phyloP scores from a whole-genome alignment of 1,139 yeast species.

The Protomyces pachydermus region DNA sequence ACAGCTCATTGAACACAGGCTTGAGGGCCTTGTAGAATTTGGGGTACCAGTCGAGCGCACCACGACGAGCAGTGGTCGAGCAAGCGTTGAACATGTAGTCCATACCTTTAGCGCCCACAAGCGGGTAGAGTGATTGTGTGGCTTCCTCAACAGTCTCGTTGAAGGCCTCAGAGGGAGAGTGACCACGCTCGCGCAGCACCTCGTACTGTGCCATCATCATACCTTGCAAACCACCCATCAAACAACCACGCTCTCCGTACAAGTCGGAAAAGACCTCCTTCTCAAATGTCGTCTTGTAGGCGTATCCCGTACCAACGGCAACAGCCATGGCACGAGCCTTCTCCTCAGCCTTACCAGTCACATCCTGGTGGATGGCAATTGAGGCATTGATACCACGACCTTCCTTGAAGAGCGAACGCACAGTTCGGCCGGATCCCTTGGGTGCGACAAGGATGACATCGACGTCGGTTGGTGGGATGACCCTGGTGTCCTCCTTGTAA shows the following conservation, averaged over 20 bases:
- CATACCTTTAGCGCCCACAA: slow-evolving; percentile 99
- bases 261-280: slow-evolving; percentile 98
- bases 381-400: slow-evolving; percentile 99
- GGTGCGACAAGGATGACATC: slow-evolving; percentile 99
- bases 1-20: slow-evolving; percentile 95
- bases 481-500: slow-evolving; percentile 94
- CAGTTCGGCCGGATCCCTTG: slow-evolving; percentile 99
- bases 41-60: slow-evolving; percentile 99
- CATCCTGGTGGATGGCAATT: slow-evolving; percentile 89
- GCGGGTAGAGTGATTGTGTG: slow-evolving; percentile 97
- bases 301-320: slow-evolving; percentile 99
- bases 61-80: slow-evolving; percentile 99
- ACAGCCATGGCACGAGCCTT: slow-evolving; percentile 97
- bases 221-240: slow-evolving; percentile 99
- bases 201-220: slow-evolving; percentile 99
- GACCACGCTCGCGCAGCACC: slow-evolving; percentile 98
- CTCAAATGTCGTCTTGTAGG: slow-evolving; percentile 98
- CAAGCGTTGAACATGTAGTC: slow-evolving; percentile 99
- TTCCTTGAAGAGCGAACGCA: slow-evolving; percentile 97
- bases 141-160: slow-evolving; percentile 99
- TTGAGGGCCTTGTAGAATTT: slow-evolving; percentile 96
- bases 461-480: slow-evolving; percentile 87
- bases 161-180: slow-evolving; percentile 99
- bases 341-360: slow-evolving; percentile 98
- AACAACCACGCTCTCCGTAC: slow-evolving; percentile 99